Evolutionary conservation across 208 protist genomes (phyloP).

Genomic region (Trypanosoma caninum): DNA sequence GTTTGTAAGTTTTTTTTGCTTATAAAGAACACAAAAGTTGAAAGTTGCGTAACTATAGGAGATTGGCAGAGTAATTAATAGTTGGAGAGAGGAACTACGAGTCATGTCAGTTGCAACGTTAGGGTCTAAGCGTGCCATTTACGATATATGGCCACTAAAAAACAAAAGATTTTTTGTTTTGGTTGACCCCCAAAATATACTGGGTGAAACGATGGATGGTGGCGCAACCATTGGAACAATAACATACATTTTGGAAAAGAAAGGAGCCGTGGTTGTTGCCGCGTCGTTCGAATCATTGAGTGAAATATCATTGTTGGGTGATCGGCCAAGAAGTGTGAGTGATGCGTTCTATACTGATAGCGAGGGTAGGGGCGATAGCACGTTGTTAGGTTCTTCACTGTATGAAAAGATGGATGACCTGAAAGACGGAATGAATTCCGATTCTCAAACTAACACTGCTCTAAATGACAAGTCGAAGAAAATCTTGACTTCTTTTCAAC

Average conservation of each 20-base stretch:
- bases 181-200: slow-evolving; percentile 66
- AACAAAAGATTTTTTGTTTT: slow-evolving; percentile 70
- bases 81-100: too few species aligned
- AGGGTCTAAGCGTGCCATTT: slow-evolving; percentile 67
- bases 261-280: slow-evolving; percentile 49
- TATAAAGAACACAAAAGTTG: too few species aligned
- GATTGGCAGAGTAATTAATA: too few species aligned
- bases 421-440: slow-evolving; percentile 27
- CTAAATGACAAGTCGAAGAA: slow-evolving; percentile 47
- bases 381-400: slow-evolving; percentile 44
- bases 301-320: slow-evolving; percentile 37
- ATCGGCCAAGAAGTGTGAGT: slow-evolving; percentile 46
- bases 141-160: slow-evolving; percentile 64
- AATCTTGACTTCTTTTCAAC: slow-evolving; percentile 43
- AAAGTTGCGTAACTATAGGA: too few species aligned
- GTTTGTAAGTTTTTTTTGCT: too few species aligned
- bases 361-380: slow-evolving; percentile 67
- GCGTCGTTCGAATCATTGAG: slow-evolving; percentile 56
- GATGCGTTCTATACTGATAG: slow-evolving; percentile 61
- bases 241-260: slow-evolving; percentile 48
- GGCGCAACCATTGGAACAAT: slow-evolving; percentile 63
- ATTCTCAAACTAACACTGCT: too few species aligned
- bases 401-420: slow-evolving; percentile 55
- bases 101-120: slow-evolving; percentile 48
- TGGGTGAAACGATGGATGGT: slow-evolving; percentile 38